These are phyloP conservation scores for Pyrenochaeta sp. DNA, from an alignment of 2,329 filamentous ascomycete species.

Conservation along the genomic window DNA sequence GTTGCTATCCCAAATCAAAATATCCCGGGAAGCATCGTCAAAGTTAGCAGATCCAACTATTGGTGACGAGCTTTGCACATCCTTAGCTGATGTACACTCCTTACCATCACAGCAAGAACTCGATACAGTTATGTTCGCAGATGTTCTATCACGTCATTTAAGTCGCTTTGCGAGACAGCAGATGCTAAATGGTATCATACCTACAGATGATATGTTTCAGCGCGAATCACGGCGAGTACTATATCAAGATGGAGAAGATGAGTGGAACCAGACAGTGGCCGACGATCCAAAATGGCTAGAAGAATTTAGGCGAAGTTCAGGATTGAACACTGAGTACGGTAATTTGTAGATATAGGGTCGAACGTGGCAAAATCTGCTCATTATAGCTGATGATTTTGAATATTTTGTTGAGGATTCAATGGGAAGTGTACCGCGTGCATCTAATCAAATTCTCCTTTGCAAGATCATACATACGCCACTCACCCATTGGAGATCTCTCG, in stretches of 20 bases:
- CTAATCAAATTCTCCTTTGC: no score
- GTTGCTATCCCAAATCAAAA: slow-evolving; percentile 16
- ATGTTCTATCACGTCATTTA: slow-evolving; percentile 52
- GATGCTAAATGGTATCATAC: slow-evolving; percentile 43
- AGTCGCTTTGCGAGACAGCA: slow-evolving; percentile 52
- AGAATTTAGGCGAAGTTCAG: not conserved
- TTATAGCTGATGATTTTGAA: no score
- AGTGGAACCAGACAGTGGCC: slow-evolving; percentile 49
- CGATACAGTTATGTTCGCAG: slow-evolving; percentile 47
- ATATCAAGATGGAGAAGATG: slow-evolving; percentile 54
- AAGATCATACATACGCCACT: no score
- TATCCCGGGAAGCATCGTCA: slow-evolving; percentile 4
- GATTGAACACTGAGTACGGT: no score
- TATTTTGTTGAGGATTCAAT: no score
- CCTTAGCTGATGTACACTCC: not conserved
- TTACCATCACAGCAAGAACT: slow-evolving; percentile 25
- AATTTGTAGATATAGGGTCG: no score
- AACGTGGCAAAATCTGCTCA: no score
- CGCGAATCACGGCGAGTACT: slow-evolving; percentile 53
- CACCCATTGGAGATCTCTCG: no score
- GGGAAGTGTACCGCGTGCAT: no score
- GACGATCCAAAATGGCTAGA: slow-evolving; percentile 3
- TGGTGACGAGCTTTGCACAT: not conserved
- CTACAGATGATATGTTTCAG: slow-evolving; percentile 60
- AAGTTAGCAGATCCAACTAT: not conserved